Percentiles rank a stretch among this genome's conserved stretches.
These are phyloP conservation scores for Heliamphora pulchella DNA, from an alignment of 179 eudicot genomes.

Conservation along the genomic window DNA sequence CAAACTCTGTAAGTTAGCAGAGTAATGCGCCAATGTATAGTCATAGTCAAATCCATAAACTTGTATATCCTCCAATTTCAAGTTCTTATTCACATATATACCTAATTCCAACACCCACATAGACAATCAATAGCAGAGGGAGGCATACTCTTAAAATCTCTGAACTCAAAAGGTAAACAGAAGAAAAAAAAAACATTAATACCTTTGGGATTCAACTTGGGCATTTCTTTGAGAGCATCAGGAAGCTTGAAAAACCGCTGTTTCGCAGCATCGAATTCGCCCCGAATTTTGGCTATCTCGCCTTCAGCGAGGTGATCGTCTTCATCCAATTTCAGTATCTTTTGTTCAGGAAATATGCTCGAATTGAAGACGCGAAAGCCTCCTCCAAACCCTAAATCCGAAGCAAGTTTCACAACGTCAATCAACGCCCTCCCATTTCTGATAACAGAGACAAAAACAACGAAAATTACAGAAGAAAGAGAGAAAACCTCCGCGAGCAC, in stretches of 20 bases:
- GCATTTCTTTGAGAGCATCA: constrained; percentile 63
- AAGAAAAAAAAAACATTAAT: background rate
- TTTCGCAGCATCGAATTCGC: constrained; percentile 55
- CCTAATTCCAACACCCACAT: constrained; percentile 37
- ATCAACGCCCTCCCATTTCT: constrained; percentile 3
- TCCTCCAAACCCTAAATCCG: constrained; percentile 30
- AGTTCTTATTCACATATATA: constrained; percentile 86
- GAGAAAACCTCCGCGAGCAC: constrained; percentile 14
- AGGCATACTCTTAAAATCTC: background rate
- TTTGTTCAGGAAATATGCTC: constrained; percentile 26
- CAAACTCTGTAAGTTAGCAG: constrained; percentile 64
- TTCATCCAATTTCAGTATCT: constrained; percentile 35
- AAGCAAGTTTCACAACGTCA: constrained; percentile 8
- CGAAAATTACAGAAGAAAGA: background rate
- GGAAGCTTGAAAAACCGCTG: constrained; percentile 58
- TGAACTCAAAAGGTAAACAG: background rate
- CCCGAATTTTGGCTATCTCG: constrained; percentile 52
- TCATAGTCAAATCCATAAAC: constrained; percentile 98
- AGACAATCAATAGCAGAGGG: background rate
- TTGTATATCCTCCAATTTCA: constrained; percentile 75
- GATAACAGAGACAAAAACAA: background rate
- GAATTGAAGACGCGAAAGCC: constrained; percentile 30
- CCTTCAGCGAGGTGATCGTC: constrained; percentile 26
- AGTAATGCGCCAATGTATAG: constrained; percentile 94
- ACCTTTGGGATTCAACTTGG: constrained; percentile 83